Evolutionary conservation across 768 basidiomycete genomes (phyloP).

Genomic region (Suillus ampliporus): DNA sequence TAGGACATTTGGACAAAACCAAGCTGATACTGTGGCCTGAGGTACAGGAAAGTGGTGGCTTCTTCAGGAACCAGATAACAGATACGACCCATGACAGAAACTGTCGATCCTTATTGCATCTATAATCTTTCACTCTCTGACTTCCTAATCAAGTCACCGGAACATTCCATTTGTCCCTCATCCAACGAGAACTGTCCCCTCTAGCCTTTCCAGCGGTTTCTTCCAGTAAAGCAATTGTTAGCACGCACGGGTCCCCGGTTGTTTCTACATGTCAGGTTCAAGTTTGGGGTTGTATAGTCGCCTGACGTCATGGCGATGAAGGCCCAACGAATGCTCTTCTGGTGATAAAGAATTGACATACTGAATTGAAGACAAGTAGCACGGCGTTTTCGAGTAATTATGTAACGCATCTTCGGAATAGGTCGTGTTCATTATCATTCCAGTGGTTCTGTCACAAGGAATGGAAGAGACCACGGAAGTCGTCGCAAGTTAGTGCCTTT

Average conservation of each 20-base stretch:
- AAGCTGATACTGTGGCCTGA: neutral
- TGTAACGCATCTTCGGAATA: slow-evolving; percentile 1
- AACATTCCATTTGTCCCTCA: neutral
- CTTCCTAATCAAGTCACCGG: neutral
- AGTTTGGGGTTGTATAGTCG: neutral
- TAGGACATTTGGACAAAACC: neutral
- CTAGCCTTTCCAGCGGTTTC: no score
- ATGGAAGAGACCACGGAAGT: slow-evolving; percentile 5
- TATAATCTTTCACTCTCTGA: neutral
- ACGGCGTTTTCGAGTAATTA: slow-evolving; percentile 7
- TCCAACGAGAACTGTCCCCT: no score
- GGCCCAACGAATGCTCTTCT: neutral
- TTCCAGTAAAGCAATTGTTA: no score
- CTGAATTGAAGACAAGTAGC: neutral
- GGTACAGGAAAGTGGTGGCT: neutral
- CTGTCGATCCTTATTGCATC: neutral
- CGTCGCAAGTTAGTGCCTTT: neutral
- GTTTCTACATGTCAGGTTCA: no score
- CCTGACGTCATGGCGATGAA: neutral
- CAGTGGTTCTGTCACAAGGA: slow-evolving; percentile 1
- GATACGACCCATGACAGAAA: neutral
- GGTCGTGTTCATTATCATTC: neutral
- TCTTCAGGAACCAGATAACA: neutral
- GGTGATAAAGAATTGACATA: neutral
- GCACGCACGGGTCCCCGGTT: no score